phyloP scores from a whole-genome alignment of 176 grass and related monocot genomes.

The Aegilops umbellulata region DNA sequence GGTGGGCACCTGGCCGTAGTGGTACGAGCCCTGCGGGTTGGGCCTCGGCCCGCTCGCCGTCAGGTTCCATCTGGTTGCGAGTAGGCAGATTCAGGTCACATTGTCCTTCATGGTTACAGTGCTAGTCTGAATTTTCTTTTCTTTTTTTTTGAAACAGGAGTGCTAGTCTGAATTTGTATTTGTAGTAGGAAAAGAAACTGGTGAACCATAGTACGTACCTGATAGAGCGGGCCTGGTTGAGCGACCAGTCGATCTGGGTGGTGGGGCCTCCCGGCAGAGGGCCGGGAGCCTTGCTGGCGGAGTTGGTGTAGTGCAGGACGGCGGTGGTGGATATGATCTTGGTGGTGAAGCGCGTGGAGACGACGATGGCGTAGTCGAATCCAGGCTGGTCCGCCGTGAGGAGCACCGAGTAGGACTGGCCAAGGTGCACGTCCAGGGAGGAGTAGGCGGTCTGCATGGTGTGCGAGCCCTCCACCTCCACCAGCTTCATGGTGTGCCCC shows the following conservation, averaged over 20 bases:
- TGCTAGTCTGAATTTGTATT: not conserved
- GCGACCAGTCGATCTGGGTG: constrained; percentile 67
- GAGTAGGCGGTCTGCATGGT: constrained; percentile 75
- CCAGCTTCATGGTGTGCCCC: constrained; percentile 81
- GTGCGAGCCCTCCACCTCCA: constrained; percentile 91
- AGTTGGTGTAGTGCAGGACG: constrained; percentile 66
- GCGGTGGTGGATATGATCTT: constrained; percentile 55
- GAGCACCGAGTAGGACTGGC: constrained; percentile 91
- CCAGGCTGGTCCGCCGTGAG: constrained; percentile 71
- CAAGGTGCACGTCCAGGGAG: constrained; percentile 80
- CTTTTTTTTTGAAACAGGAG: too few species aligned
- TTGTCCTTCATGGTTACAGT: too few species aligned
- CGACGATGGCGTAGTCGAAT: constrained; percentile 67
- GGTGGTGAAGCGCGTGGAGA: constrained; percentile 80
- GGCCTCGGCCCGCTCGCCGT: constrained; percentile 90
- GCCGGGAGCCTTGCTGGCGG: constrained; percentile 44
- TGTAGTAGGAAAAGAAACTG: not conserved
- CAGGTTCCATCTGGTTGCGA: constrained; percentile 70
- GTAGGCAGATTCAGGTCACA: not conserved
- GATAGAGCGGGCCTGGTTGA: constrained; percentile 88
- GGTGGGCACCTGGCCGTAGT: constrained; percentile 69
- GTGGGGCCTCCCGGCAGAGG: constrained; percentile 57
- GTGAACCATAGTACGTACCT: constrained; percentile 21
- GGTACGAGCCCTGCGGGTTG: constrained; percentile 92
- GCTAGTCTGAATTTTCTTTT: not conserved